These are phyloP conservation scores for Pseudomassariella vexata DNA, from an alignment of 2,329 filamentous ascomycete species.

Conservation along the genomic window DNA sequence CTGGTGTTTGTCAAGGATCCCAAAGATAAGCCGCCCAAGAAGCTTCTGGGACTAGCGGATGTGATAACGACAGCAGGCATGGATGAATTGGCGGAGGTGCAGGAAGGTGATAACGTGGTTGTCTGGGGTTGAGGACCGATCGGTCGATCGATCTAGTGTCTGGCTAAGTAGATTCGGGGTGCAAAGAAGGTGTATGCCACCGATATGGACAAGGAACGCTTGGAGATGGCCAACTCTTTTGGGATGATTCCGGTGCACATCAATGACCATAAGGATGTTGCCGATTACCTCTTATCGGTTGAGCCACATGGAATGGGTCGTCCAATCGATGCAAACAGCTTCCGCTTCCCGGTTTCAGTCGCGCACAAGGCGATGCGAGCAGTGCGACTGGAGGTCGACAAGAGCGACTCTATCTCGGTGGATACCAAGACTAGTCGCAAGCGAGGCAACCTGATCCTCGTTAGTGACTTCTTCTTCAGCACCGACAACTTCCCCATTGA, in stretches of 20 bases:
- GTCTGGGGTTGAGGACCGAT: constrained; percentile 27
- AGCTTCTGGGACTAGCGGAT: constrained; percentile 23
- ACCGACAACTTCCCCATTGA: constrained; percentile 24
- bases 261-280: no score
- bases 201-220: constrained; percentile 23
- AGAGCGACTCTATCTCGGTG: constrained; percentile 19
- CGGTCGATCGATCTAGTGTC: constrained; percentile 21
- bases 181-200: constrained; percentile 25
- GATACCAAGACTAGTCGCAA: constrained; percentile 24
- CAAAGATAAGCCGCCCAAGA: constrained; percentile 17
- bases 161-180: constrained; percentile 19
- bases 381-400: constrained; percentile 19
- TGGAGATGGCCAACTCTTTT: constrained; percentile 11
- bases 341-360: constrained; percentile 16
- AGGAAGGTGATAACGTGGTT: constrained; percentile 21
- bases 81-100: constrained; percentile 24
- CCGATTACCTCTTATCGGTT: no score
- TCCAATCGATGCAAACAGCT: constrained; percentile 23
- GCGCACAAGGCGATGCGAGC: constrained; percentile 17
- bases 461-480: constrained; percentile 22
- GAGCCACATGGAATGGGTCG: no score
- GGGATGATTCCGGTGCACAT: no score
- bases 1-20: constrained; percentile 22
- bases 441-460: constrained; percentile 20
- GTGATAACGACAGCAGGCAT: constrained; percentile 25